Percentiles rank a stretch among this genome's conserved stretches.
Conservation (phyloP, 148 eudicot genomes). For the Silene uniflora region DNA sequence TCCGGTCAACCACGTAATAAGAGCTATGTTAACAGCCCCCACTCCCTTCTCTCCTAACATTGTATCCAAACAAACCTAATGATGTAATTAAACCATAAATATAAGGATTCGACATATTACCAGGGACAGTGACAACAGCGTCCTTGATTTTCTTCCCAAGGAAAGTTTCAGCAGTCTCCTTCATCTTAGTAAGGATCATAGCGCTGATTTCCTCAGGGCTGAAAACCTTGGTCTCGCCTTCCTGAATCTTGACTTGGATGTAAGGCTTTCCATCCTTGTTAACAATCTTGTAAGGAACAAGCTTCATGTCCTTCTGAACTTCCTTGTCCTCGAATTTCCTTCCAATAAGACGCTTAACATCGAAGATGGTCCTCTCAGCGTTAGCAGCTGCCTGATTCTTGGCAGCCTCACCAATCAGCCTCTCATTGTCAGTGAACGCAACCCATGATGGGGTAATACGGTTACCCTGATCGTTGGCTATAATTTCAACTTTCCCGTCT, state of each 20-base stretch:
- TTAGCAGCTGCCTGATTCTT: conserved; percentile 72
- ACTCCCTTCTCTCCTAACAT: not conserved
- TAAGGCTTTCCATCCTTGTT: conserved; percentile 69
- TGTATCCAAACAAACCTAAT: not conserved
- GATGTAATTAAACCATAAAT: not conserved
- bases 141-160: conserved; percentile 60
- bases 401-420: conserved; percentile 73
- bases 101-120: conserved; percentile 20
- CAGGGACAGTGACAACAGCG: conserved; percentile 64
- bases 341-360: conserved; percentile 71
- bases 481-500: conserved; percentile 61
- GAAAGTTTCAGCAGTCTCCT: conserved; percentile 59
- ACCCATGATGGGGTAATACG: conserved; percentile 87
- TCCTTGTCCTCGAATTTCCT: conserved; percentile 57
- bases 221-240: conserved; percentile 54
- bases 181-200: conserved; percentile 58
- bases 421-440: conserved; percentile 61
- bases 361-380: conserved; percentile 63
- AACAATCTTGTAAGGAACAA: conserved; percentile 61
- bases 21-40: too few relatives aligned
- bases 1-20: too few relatives aligned
- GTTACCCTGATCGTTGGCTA: conserved; percentile 78
- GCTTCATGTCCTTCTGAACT: conserved; percentile 58
- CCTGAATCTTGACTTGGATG: conserved; percentile 47
- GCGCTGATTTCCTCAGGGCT: conserved; percentile 72